Conservation (phyloP, 305 asterid genomes). For the Fraxinus dipetala region DNA sequence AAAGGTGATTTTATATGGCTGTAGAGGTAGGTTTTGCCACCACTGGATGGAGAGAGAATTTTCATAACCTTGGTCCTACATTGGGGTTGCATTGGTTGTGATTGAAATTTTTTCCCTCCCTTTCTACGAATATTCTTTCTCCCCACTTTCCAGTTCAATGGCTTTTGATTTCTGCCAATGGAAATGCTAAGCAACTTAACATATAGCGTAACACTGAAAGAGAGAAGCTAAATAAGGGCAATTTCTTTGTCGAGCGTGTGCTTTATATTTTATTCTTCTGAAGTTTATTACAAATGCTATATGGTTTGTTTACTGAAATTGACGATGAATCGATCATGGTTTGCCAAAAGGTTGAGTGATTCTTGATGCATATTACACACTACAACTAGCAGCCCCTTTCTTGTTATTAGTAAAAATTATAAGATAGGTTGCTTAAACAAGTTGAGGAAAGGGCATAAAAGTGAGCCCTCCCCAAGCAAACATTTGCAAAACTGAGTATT, state of each 20-base stretch:
- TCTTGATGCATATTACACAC: background rate
- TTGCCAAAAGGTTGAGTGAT: background rate
- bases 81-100: background rate
- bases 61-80: background rate
- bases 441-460: background rate
- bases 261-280: background rate
- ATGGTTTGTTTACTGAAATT: background rate
- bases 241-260: background rate
- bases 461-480: background rate
- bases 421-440: background rate
- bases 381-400: background rate
- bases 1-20: background rate
- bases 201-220: background rate
- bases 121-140: background rate
- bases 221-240: background rate
- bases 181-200: background rate
- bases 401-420: background rate
- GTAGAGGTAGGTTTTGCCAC: background rate
- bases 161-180: background rate
- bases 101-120: background rate
- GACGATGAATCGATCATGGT: background rate
- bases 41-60: background rate
- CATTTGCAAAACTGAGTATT: background rate
- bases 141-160: background rate
- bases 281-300: background rate